Evolutionary conservation across 179 eudicot genomes (phyloP), one percentile per base, ranked within the genome.

Genomic region (Silene vulgaris): DNA sequence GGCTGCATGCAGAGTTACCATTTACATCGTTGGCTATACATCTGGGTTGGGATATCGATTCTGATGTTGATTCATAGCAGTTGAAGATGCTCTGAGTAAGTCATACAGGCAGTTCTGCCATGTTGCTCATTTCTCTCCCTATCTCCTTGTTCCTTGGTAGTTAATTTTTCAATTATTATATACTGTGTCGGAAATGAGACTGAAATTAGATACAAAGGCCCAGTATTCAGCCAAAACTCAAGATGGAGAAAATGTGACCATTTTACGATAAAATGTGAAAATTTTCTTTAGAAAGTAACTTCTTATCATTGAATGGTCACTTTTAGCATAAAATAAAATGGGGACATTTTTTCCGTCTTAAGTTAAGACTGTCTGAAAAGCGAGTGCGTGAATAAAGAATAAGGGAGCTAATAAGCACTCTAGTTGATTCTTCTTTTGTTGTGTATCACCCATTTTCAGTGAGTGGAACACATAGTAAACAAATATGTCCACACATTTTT

Each of bases 401-500:
- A 45, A 5, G 54, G 54, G 3, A 48, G 3, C n/a, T 48, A 14
- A 50, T 3, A 13, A 52, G 59, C 5, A 14, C 43, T 67, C 28
- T 20, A 1, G 37, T 48, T 21, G 11, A 48, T 21, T 48, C 35
- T 48, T 70, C 73, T 48, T 30, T 29, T 35, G 30, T 21, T 67
- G 21, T 66, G 78, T 2, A 69, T 23, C 48, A 57, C 35, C 73
- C 71, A 48, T 68, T 62, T 19, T 21, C 69, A 79, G 56, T 43
- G 69, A 62, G 82, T 74, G 81, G 77, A 74, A 26, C 35, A 3
- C 71, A 74, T 67, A 14, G 20, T 52, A 29, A 67, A 69, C 74
- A 71, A 75, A 57, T 43, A 5, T 71, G 74, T 52, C 79, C 82
- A 71, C 79, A 65, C 67, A 72, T 70, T 75, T 43, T 20, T 0